Conservation (phyloP, 2,329 filamentous ascomycete species). For the Colletotrichum chrysophilum region DNA sequence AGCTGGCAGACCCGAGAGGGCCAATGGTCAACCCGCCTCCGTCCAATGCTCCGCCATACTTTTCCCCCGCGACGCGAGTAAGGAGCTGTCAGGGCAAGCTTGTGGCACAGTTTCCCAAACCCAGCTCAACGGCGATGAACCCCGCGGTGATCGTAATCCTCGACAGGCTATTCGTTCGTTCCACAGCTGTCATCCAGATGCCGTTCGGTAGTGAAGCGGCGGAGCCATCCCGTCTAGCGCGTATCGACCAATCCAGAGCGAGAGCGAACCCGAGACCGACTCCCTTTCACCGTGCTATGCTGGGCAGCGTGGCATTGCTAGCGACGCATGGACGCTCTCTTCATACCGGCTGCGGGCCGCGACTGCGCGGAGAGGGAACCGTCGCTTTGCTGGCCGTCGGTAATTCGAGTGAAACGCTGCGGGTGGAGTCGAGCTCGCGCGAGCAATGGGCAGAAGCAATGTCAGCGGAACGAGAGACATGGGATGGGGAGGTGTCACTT, state of each 20-base stretch:
- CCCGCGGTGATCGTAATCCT: not conserved
- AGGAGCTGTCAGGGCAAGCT: not conserved
- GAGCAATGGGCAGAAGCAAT: not conserved
- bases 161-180: not conserved
- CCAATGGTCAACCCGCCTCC: not conserved
- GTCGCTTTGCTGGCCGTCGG: not conserved
- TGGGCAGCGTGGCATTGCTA: not conserved
- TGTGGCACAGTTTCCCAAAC: not conserved
- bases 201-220: not conserved
- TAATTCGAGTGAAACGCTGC: not conserved
- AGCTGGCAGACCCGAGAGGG: not conserved
- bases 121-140: not conserved
- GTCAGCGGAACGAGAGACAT: not conserved
- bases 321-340: not conserved
- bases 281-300: not conserved
- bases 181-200: not conserved
- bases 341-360: not conserved
- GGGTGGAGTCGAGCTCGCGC: not conserved
- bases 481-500: not conserved
- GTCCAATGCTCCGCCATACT: not conserved
- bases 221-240: not conserved
- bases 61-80: not conserved
- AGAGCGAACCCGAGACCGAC: conserved; percentile 10
- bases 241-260: not conserved
- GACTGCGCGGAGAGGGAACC: not conserved